phyloP scores from a whole-genome alignment of 2,329 filamentous ascomycete genomes.

The Coccinonectria pachysandricola region DNA sequence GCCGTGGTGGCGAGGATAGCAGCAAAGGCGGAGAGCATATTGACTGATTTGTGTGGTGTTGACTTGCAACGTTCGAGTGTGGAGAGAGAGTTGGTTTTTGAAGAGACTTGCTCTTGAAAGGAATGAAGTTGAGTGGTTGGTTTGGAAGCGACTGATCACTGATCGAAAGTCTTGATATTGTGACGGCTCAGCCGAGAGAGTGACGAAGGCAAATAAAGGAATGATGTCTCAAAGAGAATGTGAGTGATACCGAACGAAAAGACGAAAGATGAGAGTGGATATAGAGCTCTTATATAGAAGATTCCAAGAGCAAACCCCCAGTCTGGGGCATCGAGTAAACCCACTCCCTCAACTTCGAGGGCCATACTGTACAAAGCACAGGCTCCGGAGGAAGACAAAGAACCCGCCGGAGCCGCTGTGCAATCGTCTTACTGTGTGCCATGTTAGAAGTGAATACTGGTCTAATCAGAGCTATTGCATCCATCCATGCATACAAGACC shows the following conservation, averaged over 20 bases:
- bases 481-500: constrained; percentile 3
- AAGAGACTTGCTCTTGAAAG: constrained; percentile 20
- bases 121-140: too few relatives aligned
- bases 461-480: too few relatives aligned
- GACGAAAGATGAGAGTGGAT: constrained; percentile 8
- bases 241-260: constrained; percentile 6
- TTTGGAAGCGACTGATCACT: too few relatives aligned
- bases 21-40: constrained; percentile 21
- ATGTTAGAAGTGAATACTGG: too few relatives aligned
- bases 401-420: too few relatives aligned
- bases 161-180: constrained; percentile 11
- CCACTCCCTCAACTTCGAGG: too few relatives aligned
- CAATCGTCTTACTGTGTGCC: too few relatives aligned
- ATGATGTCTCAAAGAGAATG: constrained; percentile 10
- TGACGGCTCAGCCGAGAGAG: constrained; percentile 19
- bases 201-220: constrained; percentile 11
- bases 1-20: constrained; percentile 22
- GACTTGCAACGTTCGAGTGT: constrained; percentile 7
- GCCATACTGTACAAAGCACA: too few relatives aligned
- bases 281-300: constrained; percentile 13
- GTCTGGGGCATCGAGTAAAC: too few relatives aligned
- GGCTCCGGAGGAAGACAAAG: too few relatives aligned
- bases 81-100: constrained; percentile 6
- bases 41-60: constrained; percentile 8
- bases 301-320: too few relatives aligned